Base-by-base conservation (phyloP, 768 basidiomycete species). In the Mycena vulgaris region DNA sequence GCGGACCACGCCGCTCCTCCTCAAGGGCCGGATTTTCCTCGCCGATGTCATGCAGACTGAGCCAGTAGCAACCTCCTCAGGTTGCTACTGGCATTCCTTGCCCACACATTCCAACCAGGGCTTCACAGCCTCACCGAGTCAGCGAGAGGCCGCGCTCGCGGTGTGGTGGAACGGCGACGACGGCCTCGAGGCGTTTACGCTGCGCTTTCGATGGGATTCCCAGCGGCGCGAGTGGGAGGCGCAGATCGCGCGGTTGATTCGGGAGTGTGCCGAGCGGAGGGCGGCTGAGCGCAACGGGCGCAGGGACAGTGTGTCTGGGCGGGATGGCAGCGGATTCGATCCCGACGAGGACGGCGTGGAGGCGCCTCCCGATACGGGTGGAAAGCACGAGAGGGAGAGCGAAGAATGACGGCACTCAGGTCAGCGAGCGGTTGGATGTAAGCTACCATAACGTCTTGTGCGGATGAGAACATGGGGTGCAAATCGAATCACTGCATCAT, bases 11-110 rank as follows among this genome's bases (percentile, higher is more conserved):
- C 92, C 92, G n/a, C 88, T 98, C 40, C 87, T 96, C 25, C 83
- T 99, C 64, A 99, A 99, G 77, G 97, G 98, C 8, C 91, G 97
- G 33, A 99, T 99, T 70, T 98, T 97, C 81, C 85, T 98, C 73
- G 95, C 95, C 72, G 98, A 98, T 76, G 95, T 99, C 55, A 96
- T 94, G 0, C 88, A 92, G 71, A 94, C 94, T 21, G 48, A 59
- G 58, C 14, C 80, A 81, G 27, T 82, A 83, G 78, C 87, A 35
- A 85, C 84, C 59, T 88, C 88, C 28, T 83, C 85, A 70, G 88
- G 95, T 93, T 87, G 40, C 56, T 65, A 45, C 56, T 35, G n/a
- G 27, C 59, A 13, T 35, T 13, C 33, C 13, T 35, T 35, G 7
- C 13, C 33, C 33, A 35, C 33, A 35, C 33, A 39, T 16, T 8